These are phyloP conservation scores for Ceratobasidium sp. DNA, from an alignment of 1,284 basidiomycete genomes.

Conservation along the genomic window DNA sequence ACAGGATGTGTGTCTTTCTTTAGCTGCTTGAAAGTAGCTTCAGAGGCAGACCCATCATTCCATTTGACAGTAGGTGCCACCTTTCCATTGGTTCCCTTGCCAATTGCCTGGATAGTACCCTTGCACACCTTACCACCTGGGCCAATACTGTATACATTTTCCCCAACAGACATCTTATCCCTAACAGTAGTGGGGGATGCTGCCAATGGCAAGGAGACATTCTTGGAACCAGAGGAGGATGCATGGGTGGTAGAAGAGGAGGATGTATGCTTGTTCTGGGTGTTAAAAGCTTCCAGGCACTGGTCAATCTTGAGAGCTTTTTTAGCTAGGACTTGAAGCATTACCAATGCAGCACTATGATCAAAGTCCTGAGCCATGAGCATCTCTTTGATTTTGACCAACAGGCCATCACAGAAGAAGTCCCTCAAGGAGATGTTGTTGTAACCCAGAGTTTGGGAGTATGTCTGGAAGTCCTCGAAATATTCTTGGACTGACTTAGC, in stretches of 20 bases:
- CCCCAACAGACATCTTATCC: constrained; percentile 4
- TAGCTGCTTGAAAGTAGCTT: not conserved
- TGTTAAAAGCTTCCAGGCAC: not conserved
- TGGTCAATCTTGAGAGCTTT: not conserved
- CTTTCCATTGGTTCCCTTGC: not conserved
- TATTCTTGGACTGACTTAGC: constrained; percentile 18
- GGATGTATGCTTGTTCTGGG: not conserved
- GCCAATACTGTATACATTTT: constrained; percentile 12
- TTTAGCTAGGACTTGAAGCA: not conserved
- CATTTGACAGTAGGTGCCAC: constrained; percentile 2
- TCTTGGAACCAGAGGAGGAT: not conserved
- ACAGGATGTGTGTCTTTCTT: not conserved
- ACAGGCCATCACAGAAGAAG: constrained; percentile 3
- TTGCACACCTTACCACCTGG: constrained; percentile 9
- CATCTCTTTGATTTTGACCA: not conserved
- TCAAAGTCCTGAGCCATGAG: constrained; percentile 3
- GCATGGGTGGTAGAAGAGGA: not conserved
- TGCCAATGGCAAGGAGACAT: not conserved
- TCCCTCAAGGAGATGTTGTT: not conserved
- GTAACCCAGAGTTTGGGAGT: constrained; percentile 10
- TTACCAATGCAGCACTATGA: not conserved
- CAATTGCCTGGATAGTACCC: constrained; percentile 1
- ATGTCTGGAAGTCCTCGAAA: constrained; percentile 31
- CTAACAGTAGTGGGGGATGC: not conserved
- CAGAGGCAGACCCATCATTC: not conserved